Evolutionary conservation across 2,329 filamentous ascomycete genomes (phyloP), one percentile per base, ranked within the genome.

Genomic region (Claviceps fusiformis): DNA sequence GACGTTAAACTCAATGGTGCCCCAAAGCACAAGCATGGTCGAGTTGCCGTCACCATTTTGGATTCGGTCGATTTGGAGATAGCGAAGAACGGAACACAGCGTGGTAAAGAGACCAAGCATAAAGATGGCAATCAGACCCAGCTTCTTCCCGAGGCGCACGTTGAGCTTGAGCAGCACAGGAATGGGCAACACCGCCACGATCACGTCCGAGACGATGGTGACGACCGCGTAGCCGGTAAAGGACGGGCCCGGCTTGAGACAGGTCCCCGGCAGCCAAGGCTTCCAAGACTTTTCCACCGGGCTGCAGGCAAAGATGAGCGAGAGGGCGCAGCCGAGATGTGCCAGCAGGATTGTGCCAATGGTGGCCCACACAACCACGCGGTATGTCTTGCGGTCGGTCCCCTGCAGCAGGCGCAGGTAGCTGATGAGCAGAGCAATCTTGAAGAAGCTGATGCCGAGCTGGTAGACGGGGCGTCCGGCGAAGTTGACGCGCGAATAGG

Each of bases 1-100:
- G 35, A 80, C 72, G 58, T 80, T 80, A 63, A 80, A 77, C 61
- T 81, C 78, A 55, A 81, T 75, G 2, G 73, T 75, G 5, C 78
- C 78, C 77, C 77, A 81, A 0, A 80, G 65, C 0, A 81, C 70
- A 11, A 81, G 67, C 73, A 78, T 76, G 5, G 78, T 80, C 0
- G 77, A 79, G 59, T 79, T 77, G 9, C 77, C 75, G 43, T 79
- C 75, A 2, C 74, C 75, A 13, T 67, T 65, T 17, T 75, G 73
- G 44, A 80, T 76, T 0, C 71, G 66, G 57, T 73, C 64, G 57
- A 80, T 80, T 59, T 80, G 75, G 0, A 70, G 65, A 56, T 79
- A 74, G 13, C 78, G 71, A 54, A 80, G 63, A 54, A 80, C 70
- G 3, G 76, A 79, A 61, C 77, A 80, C 8, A 80, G 55, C 0